Evolutionary conservation across 192 early-diverging fungal species (phyloP), one percentile per base, ranked within the genome.

Genomic region (Gamsiella multidivaricata): DNA sequence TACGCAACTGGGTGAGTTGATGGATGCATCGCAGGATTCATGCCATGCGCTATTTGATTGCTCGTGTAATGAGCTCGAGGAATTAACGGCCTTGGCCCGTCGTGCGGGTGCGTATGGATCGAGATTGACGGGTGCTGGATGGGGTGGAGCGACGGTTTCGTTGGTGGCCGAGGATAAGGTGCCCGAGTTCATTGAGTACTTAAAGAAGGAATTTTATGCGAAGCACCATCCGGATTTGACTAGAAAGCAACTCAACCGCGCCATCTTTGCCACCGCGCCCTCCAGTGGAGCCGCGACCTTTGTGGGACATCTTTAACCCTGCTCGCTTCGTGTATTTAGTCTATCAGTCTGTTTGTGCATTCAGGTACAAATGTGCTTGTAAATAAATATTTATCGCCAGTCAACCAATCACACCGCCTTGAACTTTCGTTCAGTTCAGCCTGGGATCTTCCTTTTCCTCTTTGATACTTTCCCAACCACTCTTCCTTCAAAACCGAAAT

Each of bases 71-170:
- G 95, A 98, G 76, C 54, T 98, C 20, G 93, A 98, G 54, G 90
- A 93, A 43, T 59, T 98, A 14, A 89, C 89, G 22, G 41, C 45
- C 1, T 70, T 94, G 68, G 90, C 89, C 32, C 85, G 86, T 36
- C 64, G 65, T 11, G 72, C 88, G 15, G 96, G 96, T 8, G 88
- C 95, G 10, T 81, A 87, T 58, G 96, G 96, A 25, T 92, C 93
- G 29, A 82, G 96, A 28, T 84, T 97, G 46, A 97, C 95, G 4
- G 96, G 97, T 15, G 97, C 97, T 41, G 97, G 97, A 14, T 97
- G 94, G 95, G 94, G 94, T 47, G 93, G 79, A 54, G 74, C 76
- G 1, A 58, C 70, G 18, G 53, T 72, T 2, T 80, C 61, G 32
- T 46, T 80, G 37, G 67, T 69, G 5, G 37, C 86, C 25, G 87